Evolutionary conservation across 305 asterid species (phyloP), one percentile per base, ranked within the genome.

Genomic region (Solanum hybrid): DNA sequence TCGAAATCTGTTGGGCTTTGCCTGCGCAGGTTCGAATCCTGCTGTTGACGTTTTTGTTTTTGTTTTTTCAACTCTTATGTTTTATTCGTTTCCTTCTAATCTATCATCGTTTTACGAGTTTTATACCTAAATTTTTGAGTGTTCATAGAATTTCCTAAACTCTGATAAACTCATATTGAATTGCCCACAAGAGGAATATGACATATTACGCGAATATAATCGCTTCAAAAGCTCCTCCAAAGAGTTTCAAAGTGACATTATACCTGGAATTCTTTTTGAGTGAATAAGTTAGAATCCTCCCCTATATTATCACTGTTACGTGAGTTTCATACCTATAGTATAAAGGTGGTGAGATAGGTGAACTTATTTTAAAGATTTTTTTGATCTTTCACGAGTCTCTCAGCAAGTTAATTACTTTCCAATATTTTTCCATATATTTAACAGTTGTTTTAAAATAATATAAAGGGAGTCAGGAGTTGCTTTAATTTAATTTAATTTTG

Each of bases 21-120:
- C 99, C 98, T 96, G 98, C 98, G 98, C 99, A 97, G 99, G 99
- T 96, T 97, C 98, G 98, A 97, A 95, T 97, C 98, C 98, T 97
- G 97, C 99, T 96, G 98, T 96, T 92, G 99, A 96, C 99, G 98
- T 5, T 72, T 2, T 11, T n/a, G 9, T 4, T 4, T 64, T 31
- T 32, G 0, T 32, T 76, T 17, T 16, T 3, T 8, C 14, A 16
- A 4, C 14, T 73, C n/a, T 31, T 24, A 5, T 31, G 38, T 7
- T 75, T 77, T 77, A 5, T 34, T 77, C 79, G 7, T 42, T 42
- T 46, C 20, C 20, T 46, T 46, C 20, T 13, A 12, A 42, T 42
- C 56, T 42, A 42, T 42, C 56, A 42, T 42, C 6, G 1, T 42
- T 42, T 12, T 42, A 42, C 2, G 14, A 73, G 37, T 29, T 29